Conservation (phyloP, 176 grass and related monocot genomes). For the Pontederia paniculata region DNA sequence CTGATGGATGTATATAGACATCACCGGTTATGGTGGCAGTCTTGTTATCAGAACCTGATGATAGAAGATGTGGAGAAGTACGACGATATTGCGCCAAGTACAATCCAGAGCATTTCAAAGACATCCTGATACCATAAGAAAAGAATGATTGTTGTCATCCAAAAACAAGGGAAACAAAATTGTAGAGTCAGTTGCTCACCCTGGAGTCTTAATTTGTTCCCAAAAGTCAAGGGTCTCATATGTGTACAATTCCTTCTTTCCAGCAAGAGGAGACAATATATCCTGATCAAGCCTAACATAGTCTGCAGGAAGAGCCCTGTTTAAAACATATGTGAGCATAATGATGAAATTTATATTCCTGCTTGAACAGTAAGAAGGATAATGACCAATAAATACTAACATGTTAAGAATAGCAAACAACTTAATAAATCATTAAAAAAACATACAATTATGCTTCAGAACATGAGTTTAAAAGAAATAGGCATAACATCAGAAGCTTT, state of each 20-base stretch:
- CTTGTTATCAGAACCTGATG: slow-evolving; percentile 63
- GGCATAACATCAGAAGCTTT: no score
- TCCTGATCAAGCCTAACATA: slow-evolving; percentile 99
- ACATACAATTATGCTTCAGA: no score
- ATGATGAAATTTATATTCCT: background rate
- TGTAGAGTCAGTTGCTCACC: slow-evolving; percentile 30
- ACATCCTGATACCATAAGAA: slow-evolving; percentile 57
- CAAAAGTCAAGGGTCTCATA: slow-evolving; percentile 91
- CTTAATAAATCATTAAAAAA: background rate
- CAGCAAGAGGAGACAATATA: slow-evolving; percentile 91
- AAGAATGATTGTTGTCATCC: slow-evolving; percentile 6
- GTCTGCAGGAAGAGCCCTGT: slow-evolving; percentile 83
- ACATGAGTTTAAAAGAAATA: no score
- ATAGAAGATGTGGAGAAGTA: slow-evolving; percentile 75
- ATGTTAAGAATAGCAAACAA: background rate
- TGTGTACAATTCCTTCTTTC: slow-evolving; percentile 94
- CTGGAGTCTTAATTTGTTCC: slow-evolving; percentile 99
- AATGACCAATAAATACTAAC: background rate
- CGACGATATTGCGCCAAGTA: slow-evolving; percentile 73
- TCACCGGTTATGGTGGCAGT: slow-evolving; percentile 68
- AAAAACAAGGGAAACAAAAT: slow-evolving; percentile 3
- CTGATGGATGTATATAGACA: slow-evolving; percentile 96
- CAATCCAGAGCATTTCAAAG: slow-evolving; percentile 85
- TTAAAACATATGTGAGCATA: slow-evolving; percentile 27
- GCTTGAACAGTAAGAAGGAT: background rate